A percentile compares a stretch with the other conserved stretches of the same genome.
phyloP scores from a whole-genome alignment of 345 rosid species.

The Lagerstroemia speciosa region DNA sequence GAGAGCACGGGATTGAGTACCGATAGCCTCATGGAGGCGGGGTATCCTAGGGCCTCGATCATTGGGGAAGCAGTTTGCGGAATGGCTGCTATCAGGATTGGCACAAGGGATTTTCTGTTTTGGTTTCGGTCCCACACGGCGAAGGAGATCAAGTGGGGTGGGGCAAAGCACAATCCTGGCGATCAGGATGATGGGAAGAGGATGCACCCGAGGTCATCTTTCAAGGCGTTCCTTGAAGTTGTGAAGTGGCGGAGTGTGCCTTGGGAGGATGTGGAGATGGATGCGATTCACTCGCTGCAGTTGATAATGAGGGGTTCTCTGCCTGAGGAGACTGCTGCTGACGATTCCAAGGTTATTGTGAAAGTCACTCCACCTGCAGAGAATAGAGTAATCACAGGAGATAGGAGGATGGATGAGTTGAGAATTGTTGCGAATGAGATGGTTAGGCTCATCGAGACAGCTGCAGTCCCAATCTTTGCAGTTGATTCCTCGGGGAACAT shows the following conservation, averaged over 20 bases:
- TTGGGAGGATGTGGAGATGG: slow-evolving; percentile 87
- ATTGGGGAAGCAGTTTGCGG: slow-evolving; percentile 68
- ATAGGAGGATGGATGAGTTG: slow-evolving; percentile 49
- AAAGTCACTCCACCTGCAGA: slow-evolving; percentile 26
- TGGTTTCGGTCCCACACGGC: slow-evolving; percentile 84
- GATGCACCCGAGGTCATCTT: slow-evolving; percentile 85
- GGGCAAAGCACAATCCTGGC: slow-evolving; percentile 67
- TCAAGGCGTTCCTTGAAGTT: slow-evolving; percentile 78
- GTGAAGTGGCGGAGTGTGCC: slow-evolving; percentile 59
- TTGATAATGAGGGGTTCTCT: slow-evolving; percentile 66
- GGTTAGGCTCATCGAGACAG: slow-evolving; percentile 84
- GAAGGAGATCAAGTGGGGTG: slow-evolving; percentile 84
- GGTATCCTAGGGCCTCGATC: slow-evolving; percentile 61
- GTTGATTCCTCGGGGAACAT: slow-evolving; percentile 58
- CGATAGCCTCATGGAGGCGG: slow-evolving; percentile 78
- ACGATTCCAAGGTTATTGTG: slow-evolving; percentile 38
- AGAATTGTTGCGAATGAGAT: slow-evolving; percentile 55
- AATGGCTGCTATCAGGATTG: slow-evolving; percentile 55
- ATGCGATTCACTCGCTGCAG: slow-evolving; percentile 79
- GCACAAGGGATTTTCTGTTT: slow-evolving; percentile 59
- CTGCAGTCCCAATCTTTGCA: slow-evolving; percentile 73
- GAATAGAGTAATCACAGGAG: slow-evolving; percentile 12
- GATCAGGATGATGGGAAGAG: slow-evolving; percentile 57
- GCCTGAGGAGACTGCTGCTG: slow-evolving; percentile 33
- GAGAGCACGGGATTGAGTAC: slow-evolving; percentile 63